Percentiles rank a stretch among this genome's conserved stretches.
Conservation (phyloP, 2,329 filamentous ascomycete genomes). For the Cordyceps cateniannulata region DNA sequence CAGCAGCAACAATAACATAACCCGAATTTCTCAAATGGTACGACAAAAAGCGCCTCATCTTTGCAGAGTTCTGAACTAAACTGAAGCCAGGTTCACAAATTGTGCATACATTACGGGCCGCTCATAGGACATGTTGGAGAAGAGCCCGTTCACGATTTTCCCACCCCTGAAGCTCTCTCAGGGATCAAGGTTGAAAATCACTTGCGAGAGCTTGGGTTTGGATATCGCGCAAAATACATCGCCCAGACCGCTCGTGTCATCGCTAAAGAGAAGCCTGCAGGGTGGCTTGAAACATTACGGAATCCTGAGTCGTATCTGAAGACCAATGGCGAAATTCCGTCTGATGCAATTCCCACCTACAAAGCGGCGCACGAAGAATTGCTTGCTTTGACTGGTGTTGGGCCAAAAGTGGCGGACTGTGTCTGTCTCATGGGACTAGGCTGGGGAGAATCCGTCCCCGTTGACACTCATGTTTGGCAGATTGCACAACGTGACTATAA, state of each 20-base stretch:
- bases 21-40: slow-evolving; percentile 91
- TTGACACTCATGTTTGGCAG: slow-evolving; percentile 98
- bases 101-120: slow-evolving; percentile 80
- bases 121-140: slow-evolving; percentile 65
- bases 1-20: slow-evolving; percentile 98
- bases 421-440: slow-evolving; percentile 94
- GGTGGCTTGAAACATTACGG: slow-evolving; percentile 71
- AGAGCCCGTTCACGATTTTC: slow-evolving; percentile 81
- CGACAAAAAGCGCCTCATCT: neutral
- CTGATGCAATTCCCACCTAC: slow-evolving; percentile 56
- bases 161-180: slow-evolving; percentile 65
- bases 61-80: neutral
- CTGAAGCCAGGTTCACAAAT: slow-evolving; percentile 62
- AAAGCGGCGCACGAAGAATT: slow-evolving; percentile 74
- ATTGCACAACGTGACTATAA: slow-evolving; percentile 95
- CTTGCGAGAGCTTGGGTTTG: slow-evolving; percentile 80
- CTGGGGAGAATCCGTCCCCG: slow-evolving; percentile 91
- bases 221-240: slow-evolving; percentile 91
- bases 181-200: slow-evolving; percentile 70
- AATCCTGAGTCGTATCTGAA: slow-evolving; percentile 65
- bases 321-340: slow-evolving; percentile 32
- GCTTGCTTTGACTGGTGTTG: slow-evolving; percentile 76
- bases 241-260: slow-evolving; percentile 76
- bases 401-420: slow-evolving; percentile 95
- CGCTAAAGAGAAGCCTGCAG: slow-evolving; percentile 55